Base-by-base conservation (phyloP, 1,139 yeast species). In the Geotrichum macrosporum region DNA sequence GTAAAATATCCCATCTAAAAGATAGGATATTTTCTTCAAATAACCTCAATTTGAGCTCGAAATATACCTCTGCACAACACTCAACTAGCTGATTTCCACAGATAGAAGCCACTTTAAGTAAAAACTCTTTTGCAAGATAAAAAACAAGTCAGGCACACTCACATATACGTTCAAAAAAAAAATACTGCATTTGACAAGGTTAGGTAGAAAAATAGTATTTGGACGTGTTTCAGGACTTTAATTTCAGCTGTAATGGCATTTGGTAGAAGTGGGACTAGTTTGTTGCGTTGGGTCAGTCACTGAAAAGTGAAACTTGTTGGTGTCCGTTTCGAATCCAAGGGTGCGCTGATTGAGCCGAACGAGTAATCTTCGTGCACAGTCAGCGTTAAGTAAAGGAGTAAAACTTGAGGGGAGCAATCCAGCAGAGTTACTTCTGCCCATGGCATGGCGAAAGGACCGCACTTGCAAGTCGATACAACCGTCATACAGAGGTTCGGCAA, bases 241-340 rank as follows among this genome's bases (percentile, higher is more conserved):
- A 24, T 24, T 24, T 44, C 42, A 42, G 64, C 64, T 61, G 64
- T 61, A 37, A 52, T 55, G 64, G 64, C 64, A 46, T 48, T 55
- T 56, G 53, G 57, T 53, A 57, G 63, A 53, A 60, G 57, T 48
- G 60, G 62, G 22, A 35, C 45, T 40, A 26, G 48, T 44, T 44
- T 51, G 48, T 48, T 43, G 37, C 46, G 41, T 43, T 48, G 43
- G 51, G 41, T 44, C 53, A 44, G 41, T 37, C 47, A 41, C 35
- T n/a, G n/a, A 44, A 32, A 20, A 39, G 51, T 41, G 55, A 53
- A 53, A 54, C 56, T 46, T 41, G 50, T 46, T 36, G 59, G 55
- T 62, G 65, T 61, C 65, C 65, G 61, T 56, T 61, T 62, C 65
- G 65, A 62, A 62, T 61, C 62, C 56, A 50, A 57, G 61, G 65